Percentiles rank a stretch among this genome's conserved stretches.
These are phyloP conservation scores for Saccharomyces hybrid DNA, from an alignment of 1,139 yeast genomes.

Conservation along the genomic window DNA sequence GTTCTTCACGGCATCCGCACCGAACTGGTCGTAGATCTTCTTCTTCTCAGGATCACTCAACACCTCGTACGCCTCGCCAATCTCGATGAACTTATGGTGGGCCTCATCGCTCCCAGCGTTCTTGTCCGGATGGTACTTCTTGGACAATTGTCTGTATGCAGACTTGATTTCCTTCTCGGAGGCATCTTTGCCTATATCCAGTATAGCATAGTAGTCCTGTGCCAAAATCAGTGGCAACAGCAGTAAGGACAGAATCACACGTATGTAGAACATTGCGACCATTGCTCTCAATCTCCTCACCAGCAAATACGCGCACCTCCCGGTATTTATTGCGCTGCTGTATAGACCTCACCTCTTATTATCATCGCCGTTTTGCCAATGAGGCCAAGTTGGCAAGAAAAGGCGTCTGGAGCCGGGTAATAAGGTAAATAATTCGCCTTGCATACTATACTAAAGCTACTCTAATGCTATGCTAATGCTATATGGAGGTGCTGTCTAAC, in stretches of 20 bases:
- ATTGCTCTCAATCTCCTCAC: background rate
- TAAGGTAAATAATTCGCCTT: background rate
- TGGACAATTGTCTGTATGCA: slow-evolving; percentile 77
- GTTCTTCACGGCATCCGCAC: slow-evolving; percentile 68
- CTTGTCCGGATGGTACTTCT: slow-evolving; percentile 92
- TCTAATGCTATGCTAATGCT: background rate
- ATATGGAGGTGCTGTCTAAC: background rate
- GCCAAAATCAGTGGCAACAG: slow-evolving; percentile 11
- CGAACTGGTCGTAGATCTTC: slow-evolving; percentile 64
- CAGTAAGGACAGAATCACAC: background rate
- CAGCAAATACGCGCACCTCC: slow-evolving; percentile 33
- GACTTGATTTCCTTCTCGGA: slow-evolving; percentile 75
- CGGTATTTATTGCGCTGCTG: slow-evolving; percentile 38
- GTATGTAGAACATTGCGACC: background rate
- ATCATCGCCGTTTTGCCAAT: background rate
- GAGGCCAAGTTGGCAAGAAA: background rate
- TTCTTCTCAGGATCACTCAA: slow-evolving; percentile 69
- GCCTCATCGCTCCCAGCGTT: slow-evolving; percentile 77
- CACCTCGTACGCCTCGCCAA: slow-evolving; percentile 91
- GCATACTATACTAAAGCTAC: background rate
- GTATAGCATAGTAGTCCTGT: slow-evolving; percentile 39
- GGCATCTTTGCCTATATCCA: slow-evolving; percentile 67
- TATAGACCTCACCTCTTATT: background rate
- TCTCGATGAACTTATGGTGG: slow-evolving; percentile 75
- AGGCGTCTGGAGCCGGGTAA: background rate